phyloP scores from a whole-genome alignment of 2,329 filamentous ascomycete genomes.

The Sporothrix curviconia region DNA sequence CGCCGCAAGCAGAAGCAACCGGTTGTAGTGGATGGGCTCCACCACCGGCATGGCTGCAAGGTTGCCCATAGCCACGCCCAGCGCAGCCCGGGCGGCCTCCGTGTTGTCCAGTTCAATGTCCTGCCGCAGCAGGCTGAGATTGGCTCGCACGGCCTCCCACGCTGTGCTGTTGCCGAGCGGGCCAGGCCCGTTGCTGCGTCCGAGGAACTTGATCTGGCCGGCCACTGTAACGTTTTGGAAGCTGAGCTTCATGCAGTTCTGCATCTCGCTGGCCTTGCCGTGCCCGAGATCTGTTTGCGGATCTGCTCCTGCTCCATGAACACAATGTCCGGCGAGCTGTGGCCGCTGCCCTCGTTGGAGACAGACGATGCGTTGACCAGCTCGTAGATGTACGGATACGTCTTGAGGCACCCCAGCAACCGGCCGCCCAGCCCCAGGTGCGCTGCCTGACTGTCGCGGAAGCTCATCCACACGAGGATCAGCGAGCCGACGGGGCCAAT shows the following conservation, averaged over 20 bases:
- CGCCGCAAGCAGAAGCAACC: constrained; percentile 7
- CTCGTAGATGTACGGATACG: constrained; percentile 13
- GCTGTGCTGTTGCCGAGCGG: not conserved
- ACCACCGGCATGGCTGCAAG: constrained; percentile 11
- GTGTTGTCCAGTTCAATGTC: constrained; percentile 9
- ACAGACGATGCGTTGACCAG: constrained; percentile 9
- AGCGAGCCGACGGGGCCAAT: constrained; percentile 11
- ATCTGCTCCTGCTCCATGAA: not conserved
- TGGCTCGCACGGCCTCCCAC: constrained; percentile 1
- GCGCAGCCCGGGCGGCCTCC: constrained; percentile 4
- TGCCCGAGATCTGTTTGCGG: not conserved
- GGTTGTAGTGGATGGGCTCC: constrained; percentile 11
- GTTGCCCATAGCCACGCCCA: constrained; percentile 7
- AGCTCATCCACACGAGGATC: constrained; percentile 13
- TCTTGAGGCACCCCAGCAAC: constrained; percentile 13
- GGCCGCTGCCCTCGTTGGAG: not conserved
- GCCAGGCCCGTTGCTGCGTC: not conserved
- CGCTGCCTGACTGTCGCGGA: constrained; percentile 8
- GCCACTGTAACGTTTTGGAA: constrained; percentile 12
- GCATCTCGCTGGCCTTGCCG: constrained; percentile 7
- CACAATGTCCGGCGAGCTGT: constrained; percentile 4
- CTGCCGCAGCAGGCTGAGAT: not conserved
- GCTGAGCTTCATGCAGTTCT: constrained; percentile 13
- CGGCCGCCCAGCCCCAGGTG: constrained; percentile 7
- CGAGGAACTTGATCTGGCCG: constrained; percentile 14